Percentiles rank a stretch among this genome's conserved stretches.
Evolutionary conservation across 2,329 filamentous ascomycete genomes (phyloP).

Genomic region (Colletotrichum australisinense): DNA sequence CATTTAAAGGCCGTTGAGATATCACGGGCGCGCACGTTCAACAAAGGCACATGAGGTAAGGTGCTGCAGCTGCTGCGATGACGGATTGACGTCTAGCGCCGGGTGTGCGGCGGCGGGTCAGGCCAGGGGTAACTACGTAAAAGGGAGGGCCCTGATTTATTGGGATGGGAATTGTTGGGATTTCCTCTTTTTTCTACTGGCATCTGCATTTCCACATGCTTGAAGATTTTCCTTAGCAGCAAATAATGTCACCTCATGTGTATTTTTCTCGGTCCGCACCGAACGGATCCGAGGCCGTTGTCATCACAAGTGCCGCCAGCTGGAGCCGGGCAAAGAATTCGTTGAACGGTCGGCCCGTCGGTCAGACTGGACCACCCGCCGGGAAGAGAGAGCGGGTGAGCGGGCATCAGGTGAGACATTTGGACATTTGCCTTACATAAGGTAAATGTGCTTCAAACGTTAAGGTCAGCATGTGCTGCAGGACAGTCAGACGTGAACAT

Average conservation of each 20-base stretch:
- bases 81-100: neutral
- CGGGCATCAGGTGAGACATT: neutral
- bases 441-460: neutral
- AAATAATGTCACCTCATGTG: neutral
- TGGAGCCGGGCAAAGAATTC: neutral
- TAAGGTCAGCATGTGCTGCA: neutral
- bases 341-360: conserved; percentile 19
- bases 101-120: neutral
- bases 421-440: neutral
- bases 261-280: neutral
- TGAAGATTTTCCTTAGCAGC: neutral
- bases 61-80: neutral
- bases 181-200: neutral
- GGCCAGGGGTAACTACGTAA: neutral
- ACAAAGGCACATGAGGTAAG: neutral
- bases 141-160: neutral
- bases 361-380: conserved; percentile 19
- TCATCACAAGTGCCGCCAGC: neutral
- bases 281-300: conserved; percentile 18
- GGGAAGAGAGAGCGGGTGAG: neutral
- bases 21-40: neutral
- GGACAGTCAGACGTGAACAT: neutral
- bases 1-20: neutral
- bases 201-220: neutral
- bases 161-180: conserved; percentile 14